phyloP scores from a whole-genome alignment of 1,139 yeast species.

The Candida frijolesensis region DNA sequence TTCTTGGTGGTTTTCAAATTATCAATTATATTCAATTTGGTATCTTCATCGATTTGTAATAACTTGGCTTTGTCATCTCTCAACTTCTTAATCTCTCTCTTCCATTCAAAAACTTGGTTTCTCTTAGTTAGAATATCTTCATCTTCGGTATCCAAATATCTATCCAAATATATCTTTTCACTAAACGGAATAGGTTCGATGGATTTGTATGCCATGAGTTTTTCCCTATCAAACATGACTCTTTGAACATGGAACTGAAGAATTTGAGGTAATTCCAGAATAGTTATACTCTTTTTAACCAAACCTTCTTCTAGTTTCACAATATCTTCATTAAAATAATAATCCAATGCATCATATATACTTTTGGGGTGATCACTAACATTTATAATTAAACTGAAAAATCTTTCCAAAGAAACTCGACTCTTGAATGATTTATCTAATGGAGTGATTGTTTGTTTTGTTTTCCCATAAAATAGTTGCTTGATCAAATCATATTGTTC shows the following conservation, averaged over 20 bases:
- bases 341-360: constrained; percentile 87
- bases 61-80: constrained; percentile 45
- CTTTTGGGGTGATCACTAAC: constrained; percentile 87
- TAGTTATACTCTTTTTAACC: constrained; percentile 72
- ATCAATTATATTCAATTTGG: constrained; percentile 53
- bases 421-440: constrained; percentile 32
- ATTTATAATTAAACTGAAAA: constrained; percentile 78
- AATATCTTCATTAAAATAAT: constrained; percentile 76
- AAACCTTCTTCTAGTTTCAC: constrained; percentile 71
- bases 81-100: constrained; percentile 50
- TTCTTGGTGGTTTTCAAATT: constrained; percentile 54
- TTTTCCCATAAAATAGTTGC: constrained; percentile 73
- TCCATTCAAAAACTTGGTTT: constrained; percentile 66
- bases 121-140: constrained; percentile 53
- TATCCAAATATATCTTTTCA: constrained; percentile 78
- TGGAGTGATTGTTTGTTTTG: constrained; percentile 48
- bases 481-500: constrained; percentile 85
- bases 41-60: constrained; percentile 44
- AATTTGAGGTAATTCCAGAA: constrained; percentile 73
- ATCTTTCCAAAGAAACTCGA: constrained; percentile 74
- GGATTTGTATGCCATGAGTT: constrained; percentile 77
- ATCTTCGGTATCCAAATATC: constrained; percentile 79
- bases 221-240: constrained; percentile 81
- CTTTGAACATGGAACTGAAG: constrained; percentile 92
- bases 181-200: constrained; percentile 80